These are phyloP conservation scores for Asterella californica DNA, from an alignment of 225 moss, liverwort and hornwort species.

Conservation along the genomic window DNA sequence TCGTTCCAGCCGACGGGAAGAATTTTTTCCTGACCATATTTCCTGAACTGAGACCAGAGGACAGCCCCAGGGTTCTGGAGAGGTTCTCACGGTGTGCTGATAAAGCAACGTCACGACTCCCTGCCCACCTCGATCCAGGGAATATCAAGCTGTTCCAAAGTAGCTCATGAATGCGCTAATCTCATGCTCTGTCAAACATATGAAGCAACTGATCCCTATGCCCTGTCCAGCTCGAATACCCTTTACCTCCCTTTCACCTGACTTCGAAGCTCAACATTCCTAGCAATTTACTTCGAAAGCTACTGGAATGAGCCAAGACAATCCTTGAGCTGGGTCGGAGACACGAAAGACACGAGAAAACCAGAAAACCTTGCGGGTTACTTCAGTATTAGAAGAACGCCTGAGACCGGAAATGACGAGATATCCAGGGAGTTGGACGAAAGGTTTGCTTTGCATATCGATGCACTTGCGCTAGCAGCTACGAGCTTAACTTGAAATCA, in stretches of 20 bases:
- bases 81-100: too few relatives aligned
- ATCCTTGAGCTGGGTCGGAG: not conserved
- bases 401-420: not conserved
- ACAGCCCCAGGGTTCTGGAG: not conserved
- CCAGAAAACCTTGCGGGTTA: not conserved
- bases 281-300: not conserved
- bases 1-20: not conserved
- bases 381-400: not conserved
- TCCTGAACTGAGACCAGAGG: not conserved
- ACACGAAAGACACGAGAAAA: conserved; percentile 8
- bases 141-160: not conserved
- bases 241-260: not conserved
- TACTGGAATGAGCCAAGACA: conserved; percentile 6
- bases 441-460: too few relatives aligned
- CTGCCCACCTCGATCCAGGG: too few relatives aligned
- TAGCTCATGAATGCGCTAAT: not conserved
- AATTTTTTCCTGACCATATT: conserved; percentile 31
- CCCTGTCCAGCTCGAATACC: not conserved
- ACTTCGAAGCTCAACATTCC: not conserved
- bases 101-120: not conserved
- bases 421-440: too few relatives aligned
- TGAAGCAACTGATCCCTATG: not conserved
- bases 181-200: not conserved
- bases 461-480: too few relatives aligned
- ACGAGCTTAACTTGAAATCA: too few relatives aligned